phyloP scores from a whole-genome alignment of 768 basidiomycete genomes.

The Pleurotus tuber-regium region DNA sequence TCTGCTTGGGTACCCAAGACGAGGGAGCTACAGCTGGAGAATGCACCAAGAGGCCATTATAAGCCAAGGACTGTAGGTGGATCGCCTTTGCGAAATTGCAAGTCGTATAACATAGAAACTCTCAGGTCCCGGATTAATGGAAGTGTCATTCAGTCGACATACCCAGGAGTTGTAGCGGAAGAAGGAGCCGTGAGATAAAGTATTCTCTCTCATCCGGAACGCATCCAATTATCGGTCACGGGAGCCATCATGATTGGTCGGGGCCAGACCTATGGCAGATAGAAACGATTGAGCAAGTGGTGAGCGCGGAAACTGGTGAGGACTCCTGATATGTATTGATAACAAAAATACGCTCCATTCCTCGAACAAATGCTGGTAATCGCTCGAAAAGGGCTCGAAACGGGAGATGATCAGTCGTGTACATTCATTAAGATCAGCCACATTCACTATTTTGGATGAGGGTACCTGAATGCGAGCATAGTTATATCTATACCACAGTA shows the following conservation, averaged over 20 bases:
- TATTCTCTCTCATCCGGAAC: too few relatives aligned
- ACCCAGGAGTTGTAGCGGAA: neutral
- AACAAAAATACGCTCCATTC: slow-evolving; percentile 6
- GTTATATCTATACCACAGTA: too few relatives aligned
- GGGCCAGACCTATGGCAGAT: neutral
- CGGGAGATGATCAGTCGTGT: too few relatives aligned
- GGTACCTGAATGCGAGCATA: too few relatives aligned
- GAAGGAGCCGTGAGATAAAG: slow-evolving; percentile 4
- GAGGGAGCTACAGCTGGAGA: neutral
- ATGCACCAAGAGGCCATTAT: too few relatives aligned
- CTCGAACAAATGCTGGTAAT: too few relatives aligned
- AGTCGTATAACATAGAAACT: too few relatives aligned
- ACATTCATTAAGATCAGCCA: too few relatives aligned
- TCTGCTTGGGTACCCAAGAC: neutral
- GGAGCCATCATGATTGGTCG: neutral
- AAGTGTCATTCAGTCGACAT: neutral
- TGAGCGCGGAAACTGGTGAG: neutral
- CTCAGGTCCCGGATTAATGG: slow-evolving; percentile 5
- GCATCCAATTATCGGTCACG: neutral
- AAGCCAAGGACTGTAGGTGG: too few relatives aligned
- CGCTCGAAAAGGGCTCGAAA: too few relatives aligned
- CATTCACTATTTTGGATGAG: too few relatives aligned
- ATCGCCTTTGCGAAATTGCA: too few relatives aligned
- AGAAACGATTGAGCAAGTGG: neutral
- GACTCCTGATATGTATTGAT: neutral